Evolutionary conservation across 2,329 filamentous ascomycete genomes (phyloP), one percentile per base, ranked within the genome.

Genomic region (Phialophora chinensis): DNA sequence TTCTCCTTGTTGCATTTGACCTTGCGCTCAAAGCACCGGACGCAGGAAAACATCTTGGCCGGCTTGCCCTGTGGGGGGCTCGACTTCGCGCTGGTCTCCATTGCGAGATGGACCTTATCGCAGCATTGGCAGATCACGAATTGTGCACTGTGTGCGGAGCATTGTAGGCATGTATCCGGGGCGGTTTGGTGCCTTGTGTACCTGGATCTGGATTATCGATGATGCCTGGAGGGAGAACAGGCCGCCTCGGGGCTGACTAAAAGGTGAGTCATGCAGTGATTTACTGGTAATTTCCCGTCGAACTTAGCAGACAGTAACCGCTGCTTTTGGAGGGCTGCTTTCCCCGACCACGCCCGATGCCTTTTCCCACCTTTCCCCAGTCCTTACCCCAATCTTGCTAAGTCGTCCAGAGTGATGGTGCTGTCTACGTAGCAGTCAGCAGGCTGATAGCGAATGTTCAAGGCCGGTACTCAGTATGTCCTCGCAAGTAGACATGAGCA

Each of bases 1-100:
- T 88, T 88, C 72, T 84, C 86, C 77, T 89, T 90, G 77, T 92
- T 88, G 77, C 90, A 92, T 66, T 88, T 88, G 50, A 92, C 85
- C 76, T 92, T 92, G 67, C 90, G 87, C 75, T 91, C 59, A 27
- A 61, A 61, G 25, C 59, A 61, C 7, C 59, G 59, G 20, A 61
- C 49, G 7, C 59, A 61, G 14, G 59, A 71, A 20, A 73, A 73
- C 6, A 38, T 33, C 53, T 62, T 62, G 50, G 52, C 12, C 35
- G 52, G 31, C n/a, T 50, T 49, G 10, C 31, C 8, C 12, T 25
- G 50, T 33, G 33, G 38, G 17, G 23, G 23, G 50, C 23, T 33
- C 33, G 59, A 42, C n/a, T 53, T 44, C 23, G 20, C 20, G 8
- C 14, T 17, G 31, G 47, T 11, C 59, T 53, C 59, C 59, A 61